Evolutionary conservation across 768 basidiomycete genomes (phyloP).

Genomic region (Russula emetica): DNA sequence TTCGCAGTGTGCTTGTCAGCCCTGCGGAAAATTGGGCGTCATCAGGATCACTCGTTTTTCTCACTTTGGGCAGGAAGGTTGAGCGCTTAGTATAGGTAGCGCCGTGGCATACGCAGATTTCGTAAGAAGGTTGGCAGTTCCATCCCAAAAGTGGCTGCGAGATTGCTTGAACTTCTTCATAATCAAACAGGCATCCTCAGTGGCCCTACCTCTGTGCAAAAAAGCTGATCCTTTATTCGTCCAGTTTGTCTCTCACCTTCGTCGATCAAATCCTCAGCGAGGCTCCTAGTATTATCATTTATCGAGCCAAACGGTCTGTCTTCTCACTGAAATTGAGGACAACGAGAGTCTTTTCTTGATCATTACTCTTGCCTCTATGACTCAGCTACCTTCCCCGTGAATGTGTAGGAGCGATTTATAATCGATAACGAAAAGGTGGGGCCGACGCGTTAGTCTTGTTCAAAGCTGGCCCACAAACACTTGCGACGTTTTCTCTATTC

Average conservation of each 20-base stretch:
- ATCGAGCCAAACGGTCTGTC: background rate
- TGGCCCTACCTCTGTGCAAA: background rate
- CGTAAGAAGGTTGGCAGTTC: background rate
- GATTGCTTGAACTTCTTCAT: background rate
- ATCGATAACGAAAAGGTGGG: background rate
- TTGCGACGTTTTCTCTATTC: background rate
- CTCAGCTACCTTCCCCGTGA: background rate
- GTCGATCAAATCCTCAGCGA: background rate
- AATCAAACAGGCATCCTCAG: background rate
- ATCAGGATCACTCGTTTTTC: background rate
- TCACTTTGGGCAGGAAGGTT: background rate
- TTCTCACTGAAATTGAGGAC: background rate
- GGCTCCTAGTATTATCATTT: background rate
- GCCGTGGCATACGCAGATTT: background rate
- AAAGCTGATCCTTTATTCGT: background rate
- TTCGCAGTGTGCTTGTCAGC: background rate
- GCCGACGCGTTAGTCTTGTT: background rate
- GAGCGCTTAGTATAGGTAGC: background rate
- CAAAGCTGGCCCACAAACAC: background rate
- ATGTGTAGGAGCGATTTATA: background rate
- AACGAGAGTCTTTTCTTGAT: background rate
- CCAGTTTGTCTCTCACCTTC: background rate
- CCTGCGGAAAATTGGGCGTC: background rate
- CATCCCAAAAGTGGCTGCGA: background rate
- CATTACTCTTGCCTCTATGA: background rate